Evolutionary conservation across 179 eudicot species (phyloP).

Genomic region (Silene noctiflora): DNA sequence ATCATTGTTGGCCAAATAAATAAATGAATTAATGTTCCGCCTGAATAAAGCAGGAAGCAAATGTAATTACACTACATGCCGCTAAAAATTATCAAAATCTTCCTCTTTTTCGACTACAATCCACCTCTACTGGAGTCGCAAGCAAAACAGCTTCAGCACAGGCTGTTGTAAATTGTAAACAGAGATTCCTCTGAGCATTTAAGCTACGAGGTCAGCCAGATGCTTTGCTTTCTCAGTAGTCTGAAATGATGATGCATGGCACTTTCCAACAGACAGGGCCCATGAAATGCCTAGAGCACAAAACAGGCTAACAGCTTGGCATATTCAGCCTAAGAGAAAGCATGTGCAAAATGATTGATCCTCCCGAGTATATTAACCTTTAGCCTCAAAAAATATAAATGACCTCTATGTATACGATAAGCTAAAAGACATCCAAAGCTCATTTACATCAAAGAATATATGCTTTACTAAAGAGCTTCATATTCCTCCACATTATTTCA

Average conservation of each 20-base stretch:
- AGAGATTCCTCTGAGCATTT: background rate
- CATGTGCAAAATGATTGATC: background rate
- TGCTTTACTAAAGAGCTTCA: conserved; percentile 26
- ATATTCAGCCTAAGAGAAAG: background rate
- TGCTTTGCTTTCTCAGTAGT: background rate
- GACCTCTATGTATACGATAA: conserved; percentile 23
- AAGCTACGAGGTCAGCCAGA: background rate
- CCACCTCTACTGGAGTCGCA: background rate
- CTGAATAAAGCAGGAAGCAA: background rate
- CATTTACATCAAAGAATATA: conserved; percentile 33
- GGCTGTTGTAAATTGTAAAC: background rate
- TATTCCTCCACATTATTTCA: conserved; percentile 19
- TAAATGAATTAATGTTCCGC: background rate
- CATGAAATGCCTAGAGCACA: background rate
- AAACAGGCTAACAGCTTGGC: background rate
- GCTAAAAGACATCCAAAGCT: conserved; percentile 26
- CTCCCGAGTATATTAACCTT: conserved; percentile 20
- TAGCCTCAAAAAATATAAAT: background rate
- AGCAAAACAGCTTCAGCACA: background rate
- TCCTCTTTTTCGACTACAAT: background rate
- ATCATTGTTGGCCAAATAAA: background rate
- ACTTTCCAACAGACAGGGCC: background rate
- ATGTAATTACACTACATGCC: background rate
- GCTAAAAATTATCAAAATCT: background rate
- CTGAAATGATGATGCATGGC: background rate